Evolutionary conservation across 805 yeast genomes (phyloP), one percentile per base, ranked within the genome.

Genomic region (Komagataella pastoris): DNA sequence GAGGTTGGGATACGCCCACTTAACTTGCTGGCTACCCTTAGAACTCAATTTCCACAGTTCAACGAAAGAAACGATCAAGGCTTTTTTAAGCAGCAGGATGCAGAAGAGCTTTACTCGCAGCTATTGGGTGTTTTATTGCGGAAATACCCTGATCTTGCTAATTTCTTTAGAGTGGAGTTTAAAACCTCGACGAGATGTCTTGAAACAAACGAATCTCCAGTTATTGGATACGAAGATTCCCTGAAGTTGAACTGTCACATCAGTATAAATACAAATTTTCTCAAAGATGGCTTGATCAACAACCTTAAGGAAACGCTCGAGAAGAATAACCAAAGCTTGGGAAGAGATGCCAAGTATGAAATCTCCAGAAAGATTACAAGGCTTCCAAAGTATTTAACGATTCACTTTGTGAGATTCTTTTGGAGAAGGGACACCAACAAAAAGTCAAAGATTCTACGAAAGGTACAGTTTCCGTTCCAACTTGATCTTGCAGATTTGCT

Each of bases 381-480:
- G 63, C 71, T 93, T 57, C 99, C 99, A 54, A 83, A 86, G 61
- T 84, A 83, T 63, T 73, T 93, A 58, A 86, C 91, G 7, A 88
- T 93, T 46, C 95, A 93, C 64, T 93, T 86, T 68, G 93, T 93
- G 55, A 79, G 99, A 62, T 93, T 93, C 65, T 93, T 81, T 67
- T 93, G 99, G 99, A 87, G 91, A 64, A 79, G 91, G 63, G 95
- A 91, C 53, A 86, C 95, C 3, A 80, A 79, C 57, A 86, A 85
- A 68, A 93, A 93, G 71, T 85, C 96, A 17, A 93, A 93, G 69
- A 93, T 93, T 63, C 74, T 93, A 65, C 82, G 99, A 65, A 88
- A 85, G 69, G 99, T 93, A 23, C 86, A 83, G 56, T 93, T 93
- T 70, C 99, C 99, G 46, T 86, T 89, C 68, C 93, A 87, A 66